These are phyloP conservation scores for Salpingoeca rosetta DNA, from an alignment of 78 protist genomes.

Conservation along the genomic window DNA sequence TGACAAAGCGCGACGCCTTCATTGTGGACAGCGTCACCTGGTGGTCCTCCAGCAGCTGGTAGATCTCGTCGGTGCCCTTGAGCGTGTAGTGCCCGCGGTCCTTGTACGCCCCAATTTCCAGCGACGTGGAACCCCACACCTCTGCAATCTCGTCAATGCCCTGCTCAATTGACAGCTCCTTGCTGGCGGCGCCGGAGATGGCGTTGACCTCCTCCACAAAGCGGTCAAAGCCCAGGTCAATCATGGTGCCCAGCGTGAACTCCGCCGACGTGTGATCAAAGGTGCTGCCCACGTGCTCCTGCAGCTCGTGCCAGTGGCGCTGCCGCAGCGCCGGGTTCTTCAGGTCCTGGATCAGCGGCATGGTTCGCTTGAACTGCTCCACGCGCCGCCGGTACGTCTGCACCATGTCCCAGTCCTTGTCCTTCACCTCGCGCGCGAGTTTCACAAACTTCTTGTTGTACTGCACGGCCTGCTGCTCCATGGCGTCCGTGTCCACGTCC, in stretches of 20 bases:
- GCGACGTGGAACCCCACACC: slow-evolving; percentile 23
- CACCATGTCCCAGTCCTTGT: slow-evolving; percentile 6
- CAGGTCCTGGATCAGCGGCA: slow-evolving; percentile 63
- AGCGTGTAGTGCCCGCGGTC: slow-evolving; percentile 22
- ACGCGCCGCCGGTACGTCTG: slow-evolving; percentile 14
- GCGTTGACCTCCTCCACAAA: slow-evolving; percentile 30
- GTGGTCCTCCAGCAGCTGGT: slow-evolving; percentile 52
- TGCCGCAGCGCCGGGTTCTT: slow-evolving; percentile 43
- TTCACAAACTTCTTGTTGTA: not conserved
- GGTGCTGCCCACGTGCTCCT: slow-evolving; percentile 27
- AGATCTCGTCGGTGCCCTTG: slow-evolving; percentile 29
- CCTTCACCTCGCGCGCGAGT: not conserved
- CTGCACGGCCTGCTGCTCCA: slow-evolving; percentile 21
- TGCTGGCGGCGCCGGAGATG: slow-evolving; percentile 44
- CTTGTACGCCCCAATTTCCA: not conserved
- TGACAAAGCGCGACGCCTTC: slow-evolving; percentile 55
- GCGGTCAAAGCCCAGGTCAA: slow-evolving; percentile 52
- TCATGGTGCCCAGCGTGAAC: slow-evolving; percentile 54
- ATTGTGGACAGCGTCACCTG: slow-evolving; percentile 35
- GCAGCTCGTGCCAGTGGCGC: slow-evolving; percentile 69
- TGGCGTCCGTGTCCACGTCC: slow-evolving; percentile 4
- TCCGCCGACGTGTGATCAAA: slow-evolving; percentile 39
- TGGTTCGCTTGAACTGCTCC: slow-evolving; percentile 26
- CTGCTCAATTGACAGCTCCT: slow-evolving; percentile 56
- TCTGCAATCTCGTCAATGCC: slow-evolving; percentile 13